These are phyloP conservation scores for Mycena metata DNA, from an alignment of 768 basidiomycete genomes.

Conservation along the genomic window DNA sequence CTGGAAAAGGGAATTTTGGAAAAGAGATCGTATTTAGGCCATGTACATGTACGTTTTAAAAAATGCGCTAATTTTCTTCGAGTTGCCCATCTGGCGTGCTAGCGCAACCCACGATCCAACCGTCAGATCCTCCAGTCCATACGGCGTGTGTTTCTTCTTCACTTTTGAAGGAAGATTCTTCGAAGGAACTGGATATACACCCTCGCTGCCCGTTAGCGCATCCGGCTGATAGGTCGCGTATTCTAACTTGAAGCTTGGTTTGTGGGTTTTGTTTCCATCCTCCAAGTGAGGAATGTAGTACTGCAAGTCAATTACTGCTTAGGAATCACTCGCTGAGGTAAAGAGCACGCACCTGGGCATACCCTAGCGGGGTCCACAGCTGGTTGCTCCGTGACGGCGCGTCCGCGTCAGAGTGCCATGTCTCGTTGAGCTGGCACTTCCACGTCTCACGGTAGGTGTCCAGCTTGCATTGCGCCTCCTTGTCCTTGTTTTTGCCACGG, in stretches of 20 bases:
- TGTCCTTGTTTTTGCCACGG: conserved; percentile 61
- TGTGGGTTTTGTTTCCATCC: conserved; percentile 57
- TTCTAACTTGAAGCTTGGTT: conserved; percentile 81
- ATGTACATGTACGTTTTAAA: conserved; percentile 86
- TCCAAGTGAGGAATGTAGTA: conserved; percentile 75
- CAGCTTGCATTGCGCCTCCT: conserved; percentile 61
- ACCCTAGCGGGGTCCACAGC: conserved; percentile 83
- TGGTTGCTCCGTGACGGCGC: conserved; percentile 81
- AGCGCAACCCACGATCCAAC: conserved; percentile 80
- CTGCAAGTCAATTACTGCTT: conserved; percentile 52
- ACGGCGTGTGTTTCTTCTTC: conserved; percentile 74
- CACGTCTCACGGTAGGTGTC: conserved; percentile 70
- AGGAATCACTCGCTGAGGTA: conserved; percentile 12
- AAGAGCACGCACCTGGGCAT: conserved; percentile 78
- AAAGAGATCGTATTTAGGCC: conserved; percentile 11
- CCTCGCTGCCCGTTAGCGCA: conserved; percentile 39
- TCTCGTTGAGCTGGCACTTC: conserved; percentile 71
- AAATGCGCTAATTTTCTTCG: conserved; percentile 66
- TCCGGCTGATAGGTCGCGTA: conserved; percentile 76
- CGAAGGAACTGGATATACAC: conserved; percentile 67
- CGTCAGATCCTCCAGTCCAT: conserved; percentile 82
- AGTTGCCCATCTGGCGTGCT: conserved; percentile 70
- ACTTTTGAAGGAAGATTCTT: conserved; percentile 64
- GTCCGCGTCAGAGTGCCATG: conserved; percentile 71
- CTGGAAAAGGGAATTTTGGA: neutral